phyloP scores from a whole-genome alignment of 2,329 filamentous ascomycete species.

The Colletotrichum incanum region DNA sequence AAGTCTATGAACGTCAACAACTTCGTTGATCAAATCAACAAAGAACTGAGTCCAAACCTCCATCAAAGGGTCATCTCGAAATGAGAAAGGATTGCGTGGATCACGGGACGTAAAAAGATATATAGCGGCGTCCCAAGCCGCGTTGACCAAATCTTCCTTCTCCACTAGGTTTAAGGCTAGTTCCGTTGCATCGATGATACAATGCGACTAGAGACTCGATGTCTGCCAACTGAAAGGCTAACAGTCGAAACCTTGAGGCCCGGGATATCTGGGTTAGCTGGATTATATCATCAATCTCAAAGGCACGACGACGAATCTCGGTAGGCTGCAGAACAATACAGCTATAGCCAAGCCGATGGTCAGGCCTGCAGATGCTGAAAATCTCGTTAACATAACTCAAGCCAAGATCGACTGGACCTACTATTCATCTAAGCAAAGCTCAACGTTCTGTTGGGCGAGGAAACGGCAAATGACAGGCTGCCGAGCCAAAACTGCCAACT shows the following conservation, averaged over 20 bases:
- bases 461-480: conserved; percentile 25
- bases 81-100: neutral
- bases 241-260: neutral
- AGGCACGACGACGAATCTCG: neutral
- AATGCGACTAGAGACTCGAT: neutral
- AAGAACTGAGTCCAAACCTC: neutral
- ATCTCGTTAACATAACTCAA: neutral
- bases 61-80: neutral
- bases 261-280: neutral
- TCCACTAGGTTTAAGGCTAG: neutral
- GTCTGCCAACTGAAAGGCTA: neutral
- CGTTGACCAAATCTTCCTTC: neutral
- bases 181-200: neutral
- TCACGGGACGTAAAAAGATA: neutral
- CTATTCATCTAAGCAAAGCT: conserved; percentile 7
- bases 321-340: rapidly evolving
- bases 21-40: neutral
- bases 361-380: neutral
- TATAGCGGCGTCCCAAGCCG: neutral
- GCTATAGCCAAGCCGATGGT: neutral
- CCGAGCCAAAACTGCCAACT: neutral
- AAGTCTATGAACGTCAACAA: neutral
- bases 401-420: neutral
- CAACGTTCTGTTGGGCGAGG: neutral
- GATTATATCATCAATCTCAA: neutral